Evolutionary conservation across 441 rosid genomes (phyloP), one percentile per base, ranked within the genome.

Genomic region (Corymbia citriodora): DNA sequence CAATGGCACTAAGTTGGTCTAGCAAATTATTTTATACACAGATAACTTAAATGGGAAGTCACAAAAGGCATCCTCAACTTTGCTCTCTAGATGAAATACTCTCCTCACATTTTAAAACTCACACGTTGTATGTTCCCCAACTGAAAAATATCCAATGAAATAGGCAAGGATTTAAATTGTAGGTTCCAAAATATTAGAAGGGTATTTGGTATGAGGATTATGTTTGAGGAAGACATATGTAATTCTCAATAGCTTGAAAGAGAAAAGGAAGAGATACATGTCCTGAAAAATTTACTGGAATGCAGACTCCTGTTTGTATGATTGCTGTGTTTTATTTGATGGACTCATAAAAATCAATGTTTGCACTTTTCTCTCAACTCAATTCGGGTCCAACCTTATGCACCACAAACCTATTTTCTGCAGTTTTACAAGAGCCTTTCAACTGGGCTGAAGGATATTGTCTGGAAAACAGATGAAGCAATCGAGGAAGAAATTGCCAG

Each of bases 381-480:
- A 27, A 55, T 57, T 89, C 87, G 74, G 40, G 88, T 45, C 90
- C 79, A 15, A 55, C 72, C 55, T 82, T 85, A 57, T 88, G 52
- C 11, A 57, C 33, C 4, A 68, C 10, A 49, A 79, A 19, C 65
- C 25, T 52, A 72, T 88, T 87, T 87, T 87, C 72, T 89, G 87
- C 96, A 98, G 99, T 98, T 98, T 91, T 98, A 97, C 96, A 96
- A 96, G 93, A 95, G 90, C 91, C 96, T 98, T 79, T 94, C 99
- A 27, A 95, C 97, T 55, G 99, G 99, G 68, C 94, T 98, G 89
- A 97, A 97, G 93, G 99, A 98, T 89, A 93, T 98, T 82, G 99
- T 98, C 48, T 98, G 99, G 99, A 97, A 94, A 91, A 90, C 98
- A 59, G 97, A 97, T 31, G 99, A 96, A 89, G 95, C 90, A 89